A percentile compares a stretch with the other conserved stretches of the same genome.
These are phyloP conservation scores for Aureobasidium mangrovei DNA, from an alignment of 2,329 filamentous ascomycete genomes.

Conservation along the genomic window DNA sequence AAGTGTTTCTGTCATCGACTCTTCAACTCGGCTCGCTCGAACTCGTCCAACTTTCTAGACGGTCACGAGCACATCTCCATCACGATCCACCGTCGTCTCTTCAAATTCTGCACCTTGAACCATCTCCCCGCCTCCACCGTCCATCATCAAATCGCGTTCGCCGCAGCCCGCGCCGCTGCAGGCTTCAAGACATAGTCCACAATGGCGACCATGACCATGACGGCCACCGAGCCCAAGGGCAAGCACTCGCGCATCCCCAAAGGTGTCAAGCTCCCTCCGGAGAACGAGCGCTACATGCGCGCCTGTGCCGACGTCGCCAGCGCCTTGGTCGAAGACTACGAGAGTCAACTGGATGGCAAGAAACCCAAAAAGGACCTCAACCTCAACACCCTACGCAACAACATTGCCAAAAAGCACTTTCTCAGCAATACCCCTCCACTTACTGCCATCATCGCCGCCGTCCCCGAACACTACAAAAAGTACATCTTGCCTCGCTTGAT, in stretches of 20 bases:
- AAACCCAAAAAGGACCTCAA: conserved; percentile 80
- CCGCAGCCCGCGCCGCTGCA: not conserved
- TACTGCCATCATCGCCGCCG: conserved; percentile 93
- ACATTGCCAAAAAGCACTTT: conserved; percentile 86
- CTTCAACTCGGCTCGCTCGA: not conserved
- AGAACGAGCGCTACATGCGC: conserved; percentile 88
- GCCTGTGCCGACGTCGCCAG: conserved; percentile 95
- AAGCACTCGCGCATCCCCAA: conserved; percentile 52
- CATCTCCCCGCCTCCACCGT: not conserved
- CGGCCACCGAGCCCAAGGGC: conserved; percentile 41
- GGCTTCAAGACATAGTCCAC: not conserved
- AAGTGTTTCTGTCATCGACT: not conserved
- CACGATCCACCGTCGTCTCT: too few relatives aligned
- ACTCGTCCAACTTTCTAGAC: too few relatives aligned
- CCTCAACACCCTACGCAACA: conserved; percentile 76
- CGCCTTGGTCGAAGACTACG: conserved; percentile 87
- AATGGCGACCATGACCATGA: conserved; percentile 59
- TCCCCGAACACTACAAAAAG: conserved; percentile 99
- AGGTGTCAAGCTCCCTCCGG: conserved; percentile 69
- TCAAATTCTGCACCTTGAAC: too few relatives aligned
- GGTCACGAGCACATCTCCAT: too few relatives aligned
- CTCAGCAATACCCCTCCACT: conserved; percentile 80
- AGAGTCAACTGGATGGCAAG: conserved; percentile 64
- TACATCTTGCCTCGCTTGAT: conserved; percentile 95
- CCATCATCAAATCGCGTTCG: too few relatives aligned